Evolutionary conservation across 2,329 filamentous ascomycete genomes (phyloP).

Genomic region (Dactylellina parvicollis): DNA sequence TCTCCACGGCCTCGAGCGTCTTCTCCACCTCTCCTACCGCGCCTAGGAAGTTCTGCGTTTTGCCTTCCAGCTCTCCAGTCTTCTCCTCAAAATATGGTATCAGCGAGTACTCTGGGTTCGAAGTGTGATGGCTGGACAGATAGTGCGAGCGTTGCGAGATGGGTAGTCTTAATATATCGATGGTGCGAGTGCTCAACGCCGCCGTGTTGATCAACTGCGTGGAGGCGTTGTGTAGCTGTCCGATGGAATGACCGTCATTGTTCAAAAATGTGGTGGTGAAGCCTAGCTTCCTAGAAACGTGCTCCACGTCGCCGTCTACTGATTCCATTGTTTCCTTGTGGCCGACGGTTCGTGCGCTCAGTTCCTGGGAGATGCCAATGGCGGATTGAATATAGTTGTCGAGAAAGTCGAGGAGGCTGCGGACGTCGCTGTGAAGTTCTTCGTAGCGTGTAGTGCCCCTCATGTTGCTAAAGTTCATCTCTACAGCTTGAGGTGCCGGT

Average conservation of each 20-base stretch:
- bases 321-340: constrained; percentile 73
- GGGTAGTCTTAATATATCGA: constrained; percentile 58
- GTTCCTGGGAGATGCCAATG: constrained; percentile 79
- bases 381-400: constrained; percentile 83
- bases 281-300: constrained; percentile 64
- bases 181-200: constrained; percentile 56
- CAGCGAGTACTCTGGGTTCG: constrained; percentile 59
- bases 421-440: constrained; percentile 83
- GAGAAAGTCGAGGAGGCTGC: constrained; percentile 78
- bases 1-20: constrained; percentile 65
- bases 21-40: constrained; percentile 66
- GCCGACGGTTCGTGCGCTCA: constrained; percentile 73
- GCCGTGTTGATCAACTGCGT: constrained; percentile 56
- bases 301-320: constrained; percentile 73
- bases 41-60: constrained; percentile 63
- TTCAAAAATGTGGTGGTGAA: constrained; percentile 58
- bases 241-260: constrained; percentile 56
- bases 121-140: constrained; percentile 56
- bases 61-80: constrained; percentile 64
- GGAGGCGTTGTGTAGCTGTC: constrained; percentile 56
- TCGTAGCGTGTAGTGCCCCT: constrained; percentile 90
- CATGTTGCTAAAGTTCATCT: constrained; percentile 78
- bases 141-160: constrained; percentile 57
- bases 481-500: constrained; percentile 42
- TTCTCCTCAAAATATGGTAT: constrained; percentile 67